Evolutionary conservation across 192 early-diverging fungal genomes (phyloP), one percentile per base, ranked within the genome.

Genomic region (Pilaira anomala): DNA sequence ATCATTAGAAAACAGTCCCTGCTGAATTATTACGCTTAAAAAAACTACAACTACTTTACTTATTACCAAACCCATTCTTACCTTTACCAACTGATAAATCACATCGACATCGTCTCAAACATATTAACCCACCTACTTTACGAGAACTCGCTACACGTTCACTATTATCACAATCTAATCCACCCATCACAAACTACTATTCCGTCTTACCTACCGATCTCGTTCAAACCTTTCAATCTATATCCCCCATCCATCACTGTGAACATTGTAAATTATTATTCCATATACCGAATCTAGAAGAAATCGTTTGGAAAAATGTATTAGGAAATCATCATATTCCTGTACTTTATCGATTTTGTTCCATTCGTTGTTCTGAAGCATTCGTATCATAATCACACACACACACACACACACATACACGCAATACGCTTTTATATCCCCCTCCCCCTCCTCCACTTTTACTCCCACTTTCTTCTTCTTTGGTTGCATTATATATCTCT

Each of bases 51-150:
- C 72, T 70, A 22, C 65, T 80, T 24, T 75, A 74, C 4, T 55
- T 81, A 13, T 69, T 70, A 33, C 76, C 76, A 19, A 81, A 81
- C 26, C 74, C 74, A 0, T 76, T 76, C 16, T 53, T 59, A 22
- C 14, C 58, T 12, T 18, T 33, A 6, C 5, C 56, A 36, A 6
- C 56, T 19, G 13, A 14, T 42, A 16, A 22, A 19, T 4, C 25
- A 49, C 41, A 42, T 18, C 26, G 21, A 11, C 67, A 26, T 7
- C 49, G n/a, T 16, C 7, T 48, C 13, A 41, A 45, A 14, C 16
- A 62, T 3, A 4, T 18, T 30, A 18, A 55, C 14, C 36, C 58
- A 16, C 9, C 64, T 24, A 72, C 25, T 68, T 16, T 16, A 51
- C 11, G 66, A 61, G 48, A 52, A 54, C n/a, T 18, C 66, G 53